Evolutionary conservation across 805 yeast genomes (phyloP).

Genomic region (Yamadazyma philogaea): DNA sequence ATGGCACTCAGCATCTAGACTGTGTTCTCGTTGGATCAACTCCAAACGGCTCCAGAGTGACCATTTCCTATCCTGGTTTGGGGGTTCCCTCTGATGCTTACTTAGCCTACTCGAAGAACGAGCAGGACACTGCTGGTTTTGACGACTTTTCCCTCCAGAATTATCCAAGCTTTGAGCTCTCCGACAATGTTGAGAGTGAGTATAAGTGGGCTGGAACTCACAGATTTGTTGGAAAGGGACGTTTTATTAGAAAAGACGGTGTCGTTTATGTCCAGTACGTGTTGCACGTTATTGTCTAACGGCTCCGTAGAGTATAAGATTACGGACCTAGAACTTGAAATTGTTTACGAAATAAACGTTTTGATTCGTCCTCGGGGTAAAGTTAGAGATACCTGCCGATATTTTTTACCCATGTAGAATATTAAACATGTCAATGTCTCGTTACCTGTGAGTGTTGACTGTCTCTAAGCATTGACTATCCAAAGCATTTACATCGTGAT

Average conservation of each 20-base stretch:
- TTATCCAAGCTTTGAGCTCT: slow-evolving; percentile 45
- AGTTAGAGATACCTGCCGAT: no score
- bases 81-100: slow-evolving; percentile 34
- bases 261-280: slow-evolving; percentile 57
- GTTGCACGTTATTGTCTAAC: slow-evolving; percentile 33
- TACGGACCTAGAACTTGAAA: no score
- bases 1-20: slow-evolving; percentile 37
- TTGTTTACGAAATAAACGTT: no score
- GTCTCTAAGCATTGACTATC: no score
- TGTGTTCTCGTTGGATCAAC: slow-evolving; percentile 49
- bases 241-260: slow-evolving; percentile 48
- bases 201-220: slow-evolving; percentile 49
- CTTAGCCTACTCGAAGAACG: slow-evolving; percentile 29
- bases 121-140: slow-evolving; percentile 30
- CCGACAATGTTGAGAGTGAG: slow-evolving; percentile 40
- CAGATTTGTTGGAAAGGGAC: slow-evolving; percentile 56
- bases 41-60: slow-evolving; percentile 41
- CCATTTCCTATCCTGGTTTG: slow-evolving; percentile 48
- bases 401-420: no score
- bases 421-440: no score
- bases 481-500: no score
- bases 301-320: no score
- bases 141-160: slow-evolving; percentile 49
- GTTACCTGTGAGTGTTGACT: no score
- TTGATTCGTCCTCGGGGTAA: no score